Conservation (phyloP, 2,329 filamentous ascomycete genomes). For the Sporothrix euskadiensis region DNA sequence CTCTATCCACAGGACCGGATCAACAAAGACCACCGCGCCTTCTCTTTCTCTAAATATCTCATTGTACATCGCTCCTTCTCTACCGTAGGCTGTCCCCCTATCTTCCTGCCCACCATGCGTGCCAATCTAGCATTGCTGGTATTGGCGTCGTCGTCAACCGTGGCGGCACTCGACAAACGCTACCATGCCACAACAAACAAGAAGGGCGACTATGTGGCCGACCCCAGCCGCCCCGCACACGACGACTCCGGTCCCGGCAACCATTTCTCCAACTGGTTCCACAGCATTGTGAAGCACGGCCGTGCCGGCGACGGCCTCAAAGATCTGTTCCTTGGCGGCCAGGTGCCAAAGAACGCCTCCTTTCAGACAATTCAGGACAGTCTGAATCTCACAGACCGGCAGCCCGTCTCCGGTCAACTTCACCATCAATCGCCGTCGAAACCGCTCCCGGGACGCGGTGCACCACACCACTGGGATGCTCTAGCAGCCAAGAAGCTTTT, state of each 20-base stretch:
- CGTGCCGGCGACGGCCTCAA: conserved; percentile 13
- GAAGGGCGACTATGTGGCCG: conserved; percentile 1
- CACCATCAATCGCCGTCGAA: background rate
- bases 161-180: background rate
- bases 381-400: conserved; percentile 15
- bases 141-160: conserved; percentile 5
- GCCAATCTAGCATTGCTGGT: conserved; percentile 17
- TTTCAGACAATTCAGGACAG: conserved; percentile 16
- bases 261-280: conserved; percentile 16
- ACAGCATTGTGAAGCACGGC: conserved; percentile 19
- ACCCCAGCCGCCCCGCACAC: background rate
- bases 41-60: background rate
- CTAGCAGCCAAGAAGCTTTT: conserved; percentile 9
- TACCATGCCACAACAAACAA: conserved; percentile 19
- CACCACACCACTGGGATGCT: conserved; percentile 10
- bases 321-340: conserved; percentile 10
- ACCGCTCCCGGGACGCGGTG: background rate
- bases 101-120: background rate
- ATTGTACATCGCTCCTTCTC: background rate
- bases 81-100: background rate
- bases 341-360: conserved; percentile 12
- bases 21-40: too few species aligned
- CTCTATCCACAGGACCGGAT: background rate
- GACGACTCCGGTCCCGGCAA: background rate
- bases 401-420: background rate